phyloP scores from a whole-genome alignment of 2,329 filamentous ascomycete genomes.

The Epichloe hybrida region DNA sequence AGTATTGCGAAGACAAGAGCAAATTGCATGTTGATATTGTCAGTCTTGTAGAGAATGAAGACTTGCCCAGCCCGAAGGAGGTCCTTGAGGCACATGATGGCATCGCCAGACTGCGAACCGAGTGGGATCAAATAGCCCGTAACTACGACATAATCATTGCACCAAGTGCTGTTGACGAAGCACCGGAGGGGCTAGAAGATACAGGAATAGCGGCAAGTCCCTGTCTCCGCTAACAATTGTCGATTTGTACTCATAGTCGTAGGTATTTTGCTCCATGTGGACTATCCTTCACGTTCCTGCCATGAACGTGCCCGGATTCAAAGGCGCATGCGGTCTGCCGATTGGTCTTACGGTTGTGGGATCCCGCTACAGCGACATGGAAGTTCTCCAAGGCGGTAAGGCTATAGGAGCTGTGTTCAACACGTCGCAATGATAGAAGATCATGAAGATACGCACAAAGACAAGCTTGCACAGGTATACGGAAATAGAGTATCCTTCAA shows the following conservation, averaged over 20 bases:
- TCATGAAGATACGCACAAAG: not conserved
- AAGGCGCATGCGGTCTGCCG: slow-evolving; percentile 38
- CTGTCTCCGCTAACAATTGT: slow-evolving; percentile 15
- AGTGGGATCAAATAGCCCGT: slow-evolving; percentile 37
- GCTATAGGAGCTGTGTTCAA: slow-evolving; percentile 21
- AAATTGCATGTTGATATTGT: slow-evolving; percentile 31
- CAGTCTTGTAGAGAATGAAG: slow-evolving; percentile 36
- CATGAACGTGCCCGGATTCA: slow-evolving; percentile 51
- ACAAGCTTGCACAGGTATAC: too few relatives aligned
- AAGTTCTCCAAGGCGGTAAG: slow-evolving; percentile 29
- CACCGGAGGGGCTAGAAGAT: slow-evolving; percentile 34
- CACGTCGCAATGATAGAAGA: not conserved
- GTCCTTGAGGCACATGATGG: slow-evolving; percentile 40
- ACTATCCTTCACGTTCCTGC: slow-evolving; percentile 44
- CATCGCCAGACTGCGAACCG: slow-evolving; percentile 37
- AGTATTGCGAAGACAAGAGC: slow-evolving; percentile 34
- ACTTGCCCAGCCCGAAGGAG: slow-evolving; percentile 28
- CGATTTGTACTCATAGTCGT: not conserved
- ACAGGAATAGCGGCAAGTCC: slow-evolving; percentile 38
- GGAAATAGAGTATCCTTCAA: too few relatives aligned
- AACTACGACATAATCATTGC: slow-evolving; percentile 42
- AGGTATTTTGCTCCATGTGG: slow-evolving; percentile 10
- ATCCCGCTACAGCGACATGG: slow-evolving; percentile 31
- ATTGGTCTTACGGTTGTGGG: slow-evolving; percentile 43
- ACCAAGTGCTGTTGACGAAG: slow-evolving; percentile 46